Base-by-base conservation (phyloP, 2,329 filamentous ascomycete genomes). In the Fusarium avenaceum region DNA sequence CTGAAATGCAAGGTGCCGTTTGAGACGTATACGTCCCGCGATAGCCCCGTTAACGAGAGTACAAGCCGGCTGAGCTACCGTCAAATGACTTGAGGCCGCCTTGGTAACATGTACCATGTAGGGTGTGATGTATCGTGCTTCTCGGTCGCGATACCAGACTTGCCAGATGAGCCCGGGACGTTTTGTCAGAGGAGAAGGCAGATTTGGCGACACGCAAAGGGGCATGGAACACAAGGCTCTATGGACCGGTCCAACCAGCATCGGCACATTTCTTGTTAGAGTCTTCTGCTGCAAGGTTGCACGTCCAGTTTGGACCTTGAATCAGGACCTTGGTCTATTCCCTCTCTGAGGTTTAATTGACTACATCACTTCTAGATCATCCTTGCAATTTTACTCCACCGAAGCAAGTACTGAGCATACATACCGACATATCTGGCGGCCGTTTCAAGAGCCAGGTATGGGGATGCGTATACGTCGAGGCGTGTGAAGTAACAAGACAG, bases 1-100 rank as follows among this genome's bases (percentile, higher is more conserved):
- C 69, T 71, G 55, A 64, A 53, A 72, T 75, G 74, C 74, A 74
- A 67, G 71, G 54, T 73, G 58, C 74, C 74, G 74, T 74, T 69
- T 69, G 65, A 73, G 71, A 74, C 72, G 67, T 61, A 65, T 61
- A 56, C 59, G 58, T 68, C 59, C 71, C 70, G 72, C 61, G 58
- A 71, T 70, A 67, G 67, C 71, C 63, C 72, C 65, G 67, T 71
- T 46, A 44, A 54, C 46, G 63, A 65, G 72, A 64, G 63, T 22
- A 73, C 71, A 72, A 70, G 65, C 63, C 65, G 68, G 72, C 57
- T 65, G 59, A 66, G 64, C 66, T 71, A 63, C 63, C 58, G 43
- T 70, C 65, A 72, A 63, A 57, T 73, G 66, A 71, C 65, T 71
- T 67, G 70, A 61, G 49, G 47, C 64, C 58, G 63, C 50, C 52